Evolutionary conservation across 2,329 filamentous ascomycete genomes (phyloP).

Genomic region (Alternaria brassicae): DNA sequence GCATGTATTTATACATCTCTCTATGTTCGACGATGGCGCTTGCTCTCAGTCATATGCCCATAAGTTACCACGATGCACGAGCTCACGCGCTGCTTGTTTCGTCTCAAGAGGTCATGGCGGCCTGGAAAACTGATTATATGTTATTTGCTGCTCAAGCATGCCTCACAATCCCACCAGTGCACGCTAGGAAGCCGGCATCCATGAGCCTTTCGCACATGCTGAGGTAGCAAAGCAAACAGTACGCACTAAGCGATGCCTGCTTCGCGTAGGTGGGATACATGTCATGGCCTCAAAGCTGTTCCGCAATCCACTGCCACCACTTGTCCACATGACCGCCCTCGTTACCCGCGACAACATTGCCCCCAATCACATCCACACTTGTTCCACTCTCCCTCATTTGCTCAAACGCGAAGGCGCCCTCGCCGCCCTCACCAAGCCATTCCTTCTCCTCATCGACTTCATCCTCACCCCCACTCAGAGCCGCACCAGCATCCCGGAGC

Average conservation of each 20-base stretch:
- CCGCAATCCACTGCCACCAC: conserved; percentile 92
- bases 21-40: background rate
- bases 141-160: background rate
- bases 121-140: background rate
- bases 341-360: conserved; percentile 66
- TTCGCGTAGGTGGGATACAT: too few species aligned
- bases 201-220: too few species aligned
- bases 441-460: conserved; percentile 71
- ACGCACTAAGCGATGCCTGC: background rate
- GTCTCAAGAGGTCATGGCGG: background rate
- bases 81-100: background rate
- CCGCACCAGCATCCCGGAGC: conserved; percentile 81
- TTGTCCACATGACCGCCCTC: conserved; percentile 75
- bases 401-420: conserved; percentile 77
- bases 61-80: background rate
- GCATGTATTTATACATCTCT: background rate
- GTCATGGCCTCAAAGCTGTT: conserved; percentile 70
- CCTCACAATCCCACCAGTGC: background rate
- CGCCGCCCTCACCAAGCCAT: conserved; percentile 83
- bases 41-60: background rate
- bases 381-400: conserved; percentile 86
- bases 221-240: too few species aligned
- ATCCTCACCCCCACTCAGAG: conserved; percentile 62
- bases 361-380: conserved; percentile 77
- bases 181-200: too few species aligned